Percentiles rank a stretch among this genome's conserved stretches.
These are phyloP conservation scores for Sphagnum fallax DNA, from an alignment of 228 moss, liverwort and hornwort species.

Conservation along the genomic window DNA sequence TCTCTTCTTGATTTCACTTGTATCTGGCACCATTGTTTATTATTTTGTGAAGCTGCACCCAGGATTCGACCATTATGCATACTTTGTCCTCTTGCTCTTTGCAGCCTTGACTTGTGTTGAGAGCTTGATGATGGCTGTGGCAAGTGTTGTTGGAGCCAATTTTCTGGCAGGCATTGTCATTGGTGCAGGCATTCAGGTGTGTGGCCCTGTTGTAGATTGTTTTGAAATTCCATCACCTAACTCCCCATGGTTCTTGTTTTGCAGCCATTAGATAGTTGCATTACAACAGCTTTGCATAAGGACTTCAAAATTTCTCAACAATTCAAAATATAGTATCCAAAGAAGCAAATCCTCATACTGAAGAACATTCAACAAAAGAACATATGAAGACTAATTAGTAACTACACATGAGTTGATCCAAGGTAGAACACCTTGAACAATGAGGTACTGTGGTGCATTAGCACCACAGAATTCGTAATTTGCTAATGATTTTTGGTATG, in stretches of 20 bases:
- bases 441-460: too few species aligned
- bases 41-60: slow-evolving; percentile 42
- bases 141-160: slow-evolving; percentile 46
- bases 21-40: slow-evolving; percentile 45
- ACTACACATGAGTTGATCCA: too few species aligned
- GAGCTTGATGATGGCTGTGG: slow-evolving; percentile 56
- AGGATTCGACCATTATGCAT: slow-evolving; percentile 47
- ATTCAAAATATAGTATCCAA: too few species aligned
- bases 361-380: neutral
- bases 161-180: slow-evolving; percentile 53
- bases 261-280: too few species aligned
- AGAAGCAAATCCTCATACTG: neutral
- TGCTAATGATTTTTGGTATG: too few species aligned
- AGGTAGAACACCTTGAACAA: too few species aligned
- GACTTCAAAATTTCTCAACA: too few species aligned
- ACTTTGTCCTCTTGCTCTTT: slow-evolving; percentile 49
- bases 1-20: slow-evolving; percentile 41
- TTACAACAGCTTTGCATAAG: too few species aligned
- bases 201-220: neutral
- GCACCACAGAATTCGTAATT: too few species aligned
- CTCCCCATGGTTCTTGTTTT: too few species aligned
- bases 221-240: neutral
- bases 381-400: too few species aligned
- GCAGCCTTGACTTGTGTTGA: slow-evolving; percentile 46
- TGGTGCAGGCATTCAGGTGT: slow-evolving; percentile 58